Evolutionary conservation across 441 rosid species (phyloP), one percentile per base, ranked within the genome.

Genomic region (Brassica balearica): DNA sequence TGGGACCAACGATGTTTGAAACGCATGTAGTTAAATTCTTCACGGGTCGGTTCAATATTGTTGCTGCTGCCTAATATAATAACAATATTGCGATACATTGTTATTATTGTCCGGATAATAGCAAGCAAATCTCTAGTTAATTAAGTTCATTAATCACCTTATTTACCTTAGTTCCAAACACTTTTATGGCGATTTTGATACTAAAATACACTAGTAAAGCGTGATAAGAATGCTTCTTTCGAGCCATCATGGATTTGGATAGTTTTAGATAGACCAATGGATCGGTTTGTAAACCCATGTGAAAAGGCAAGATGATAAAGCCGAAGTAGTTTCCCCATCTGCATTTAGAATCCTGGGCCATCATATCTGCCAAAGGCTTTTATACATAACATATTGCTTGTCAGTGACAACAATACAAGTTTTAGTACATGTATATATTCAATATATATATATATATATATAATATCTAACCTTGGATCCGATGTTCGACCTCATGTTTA

Each of bases 321-420:
- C 92, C 93, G 14, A 92, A 85, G 78, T 82, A 55, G 69, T 92
- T 94, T 2, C 97, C 97, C 97, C 98, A 92, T 56, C 84, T 80
- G 38, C 64, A 85, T 32, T 83, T 88, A 3, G 89, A 81, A 29
- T 83, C 77, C 65, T 86, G 81, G 0, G 20, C 83, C 95, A 94
- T 90, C 90, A 88, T 85, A 56, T 89, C 91, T 51, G 88, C 91
- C 82, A 89, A 82, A 43, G 80, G 87, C 97, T 88, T 82, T 22
- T 46, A 55, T 69, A 56, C 38, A 46, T 15, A 29, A 71, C 19
- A 32, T 46, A 55, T 32, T 61, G 23, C 25, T 25, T 67, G 68
- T 43, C 67, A 63, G 2, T 63, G 11, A 62, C 14, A 38, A 4
- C n/a, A 59, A 43, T 17, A 8, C 32, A 51, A 8, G 32, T 2